Evolutionary conservation across 129 eudicot species (phyloP), one percentile per base, ranked within the genome.

Genomic region (Tagetes erecta): DNA sequence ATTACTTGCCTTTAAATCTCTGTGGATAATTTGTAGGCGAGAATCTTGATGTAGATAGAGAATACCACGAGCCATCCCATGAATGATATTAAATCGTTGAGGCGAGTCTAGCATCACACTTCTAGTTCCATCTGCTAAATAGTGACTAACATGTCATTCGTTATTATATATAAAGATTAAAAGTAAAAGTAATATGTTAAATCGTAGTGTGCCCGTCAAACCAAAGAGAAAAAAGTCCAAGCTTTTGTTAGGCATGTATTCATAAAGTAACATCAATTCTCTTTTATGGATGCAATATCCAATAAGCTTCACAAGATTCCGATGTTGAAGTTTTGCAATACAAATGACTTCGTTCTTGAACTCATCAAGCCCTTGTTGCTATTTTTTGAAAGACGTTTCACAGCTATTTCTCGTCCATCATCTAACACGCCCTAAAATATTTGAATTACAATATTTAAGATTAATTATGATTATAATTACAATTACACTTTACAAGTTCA

Each of bases 11-110:
- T 85, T 85, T 6, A 85, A 67, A 71, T 81, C 86, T 14, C 86
- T 64, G 41, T 85, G 89, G 34, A 86, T 82, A 3, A 86, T 80
- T 42, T 67, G 72, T 5, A 80, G 77, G 20, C 85, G 27, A 12
- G 91, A 86, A 71, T 86, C 91, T 58, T 70, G 83, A 69, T 86
- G 91, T 34, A 83, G 72, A 44, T 86, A 86, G 2, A 83, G 75
- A 46, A 86, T 76, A 3, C 87, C 91, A 5, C 83, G 53, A 44
- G 87, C 85, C 4, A 82, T 74, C 0, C 84, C 89, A 30, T 31
- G 31, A 1, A 85, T 85, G 11, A 85, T 82, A 0, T 47, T 41
- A n/a, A 53, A 66, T 9, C 87, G 84, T 2, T 14, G 70, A 12
- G 71, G 66, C 88, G 82, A 83, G 33, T 65, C 72, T 27, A 80